Evolutionary conservation across 345 rosid genomes (phyloP).

Genomic region (Rhizophora mangle): DNA sequence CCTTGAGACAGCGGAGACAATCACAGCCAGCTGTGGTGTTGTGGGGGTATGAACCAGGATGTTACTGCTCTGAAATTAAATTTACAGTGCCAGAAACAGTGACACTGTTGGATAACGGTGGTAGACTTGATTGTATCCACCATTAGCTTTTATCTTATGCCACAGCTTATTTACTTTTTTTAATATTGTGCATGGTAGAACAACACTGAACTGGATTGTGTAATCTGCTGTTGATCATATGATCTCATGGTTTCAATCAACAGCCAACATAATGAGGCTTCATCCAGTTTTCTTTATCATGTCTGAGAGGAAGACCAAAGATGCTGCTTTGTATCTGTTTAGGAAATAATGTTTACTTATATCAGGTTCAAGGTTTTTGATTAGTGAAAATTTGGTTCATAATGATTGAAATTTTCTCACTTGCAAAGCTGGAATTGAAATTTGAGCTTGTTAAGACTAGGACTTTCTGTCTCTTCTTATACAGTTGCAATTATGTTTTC

Average conservation of each 20-base stretch:
- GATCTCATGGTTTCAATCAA: neutral
- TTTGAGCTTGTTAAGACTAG: neutral
- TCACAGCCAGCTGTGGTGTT: conserved; percentile 60
- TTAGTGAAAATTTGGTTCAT: neutral
- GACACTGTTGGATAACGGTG: no score
- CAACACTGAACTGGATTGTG: neutral
- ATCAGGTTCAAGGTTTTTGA: neutral
- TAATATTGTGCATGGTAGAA: neutral
- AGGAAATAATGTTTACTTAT: no score
- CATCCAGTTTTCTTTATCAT: neutral
- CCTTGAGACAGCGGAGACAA: conserved; percentile 64
- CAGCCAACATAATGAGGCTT: neutral
- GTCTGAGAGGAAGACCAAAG: neutral
- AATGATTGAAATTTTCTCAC: neutral
- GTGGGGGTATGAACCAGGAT: conserved; percentile 42
- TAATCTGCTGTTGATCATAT: neutral
- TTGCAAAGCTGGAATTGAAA: neutral
- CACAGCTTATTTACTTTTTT: neutral
- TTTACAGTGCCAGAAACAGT: neutral
- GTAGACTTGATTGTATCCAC: no score
- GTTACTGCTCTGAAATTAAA: neutral
- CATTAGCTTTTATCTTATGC: no score
- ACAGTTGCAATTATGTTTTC: conserved; percentile 14
- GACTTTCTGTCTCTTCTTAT: neutral
- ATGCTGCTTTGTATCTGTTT: neutral